Evolutionary conservation across 352 stramenopile genomes (phyloP).

Genomic region (Phytopythium chamaehyphon): DNA sequence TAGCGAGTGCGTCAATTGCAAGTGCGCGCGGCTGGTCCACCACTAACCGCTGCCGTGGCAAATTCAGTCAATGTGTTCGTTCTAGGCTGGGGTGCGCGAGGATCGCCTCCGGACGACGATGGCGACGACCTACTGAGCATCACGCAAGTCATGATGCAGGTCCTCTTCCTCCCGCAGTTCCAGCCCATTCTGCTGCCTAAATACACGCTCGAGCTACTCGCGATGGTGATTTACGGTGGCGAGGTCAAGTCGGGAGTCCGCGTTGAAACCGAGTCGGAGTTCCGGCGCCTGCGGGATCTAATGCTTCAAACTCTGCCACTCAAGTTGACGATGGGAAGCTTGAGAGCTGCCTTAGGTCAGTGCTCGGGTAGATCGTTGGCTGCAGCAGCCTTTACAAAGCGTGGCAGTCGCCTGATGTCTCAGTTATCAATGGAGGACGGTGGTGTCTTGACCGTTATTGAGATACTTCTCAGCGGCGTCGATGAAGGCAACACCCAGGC

Average conservation of each 20-base stretch:
- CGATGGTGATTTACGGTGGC: conserved; percentile 51
- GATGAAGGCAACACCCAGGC: conserved; percentile 85
- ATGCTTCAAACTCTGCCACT: conserved; percentile 55
- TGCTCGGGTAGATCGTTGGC: conserved; percentile 5
- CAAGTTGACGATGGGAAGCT: conserved; percentile 67
- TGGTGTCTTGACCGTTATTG: conserved; percentile 75
- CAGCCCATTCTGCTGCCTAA: conserved; percentile 76
- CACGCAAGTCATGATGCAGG: conserved; percentile 42
- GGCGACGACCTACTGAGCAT: conserved; percentile 34
- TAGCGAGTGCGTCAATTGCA: conserved; percentile 48
- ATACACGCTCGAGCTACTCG: conserved; percentile 74
- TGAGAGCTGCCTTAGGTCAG: conserved; percentile 65
- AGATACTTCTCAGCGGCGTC: conserved; percentile 72
- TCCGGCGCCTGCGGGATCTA: conserved; percentile 29
- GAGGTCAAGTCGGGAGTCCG: conserved; percentile 15
- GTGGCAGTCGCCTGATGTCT: conserved; percentile 55
- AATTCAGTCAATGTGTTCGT: too few relatives aligned
- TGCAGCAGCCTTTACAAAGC: conserved; percentile 46
- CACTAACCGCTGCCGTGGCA: not conserved
- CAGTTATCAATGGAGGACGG: conserved; percentile 62
- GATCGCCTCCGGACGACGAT: conserved; percentile 5
- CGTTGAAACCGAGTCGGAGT: conserved; percentile 27
- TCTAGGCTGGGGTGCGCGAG: conserved; percentile 32
- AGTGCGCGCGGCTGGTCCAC: not conserved
- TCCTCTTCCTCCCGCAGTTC: conserved; percentile 69